phyloP scores from a whole-genome alignment of 163 green algal genomes.

The Prototheca stagnorum region DNA sequence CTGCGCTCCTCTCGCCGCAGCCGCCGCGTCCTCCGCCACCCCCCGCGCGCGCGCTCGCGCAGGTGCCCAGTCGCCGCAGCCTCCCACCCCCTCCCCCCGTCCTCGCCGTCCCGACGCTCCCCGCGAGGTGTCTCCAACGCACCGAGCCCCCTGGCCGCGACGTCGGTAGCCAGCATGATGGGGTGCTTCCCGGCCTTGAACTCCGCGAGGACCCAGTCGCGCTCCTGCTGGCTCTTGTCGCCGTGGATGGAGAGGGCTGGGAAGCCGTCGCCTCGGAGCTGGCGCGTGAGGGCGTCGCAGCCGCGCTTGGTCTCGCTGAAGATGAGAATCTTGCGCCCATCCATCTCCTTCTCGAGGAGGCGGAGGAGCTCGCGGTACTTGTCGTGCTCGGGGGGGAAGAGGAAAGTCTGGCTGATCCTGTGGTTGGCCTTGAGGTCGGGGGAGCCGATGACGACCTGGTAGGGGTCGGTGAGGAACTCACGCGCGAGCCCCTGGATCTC shows the following conservation, averaged over 20 bases:
- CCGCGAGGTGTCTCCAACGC: too few species aligned
- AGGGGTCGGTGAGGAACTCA: conserved; percentile 37
- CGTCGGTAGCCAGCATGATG: conserved; percentile 91
- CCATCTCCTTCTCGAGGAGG: conserved; percentile 73
- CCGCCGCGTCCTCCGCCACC: too few species aligned
- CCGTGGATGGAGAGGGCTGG: conserved; percentile 83
- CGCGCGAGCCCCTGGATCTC: conserved; percentile 58
- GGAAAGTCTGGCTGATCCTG: conserved; percentile 75
- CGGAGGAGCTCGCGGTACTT: conserved; percentile 63
- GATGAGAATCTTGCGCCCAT: conserved; percentile 59
- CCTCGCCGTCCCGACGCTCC: too few species aligned
- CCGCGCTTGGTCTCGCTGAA: conserved; percentile 77
- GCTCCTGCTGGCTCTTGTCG: conserved; percentile 91
- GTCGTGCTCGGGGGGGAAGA: conserved; percentile 56
- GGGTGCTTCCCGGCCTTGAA: conserved; percentile 62
- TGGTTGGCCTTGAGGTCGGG: conserved; percentile 74
- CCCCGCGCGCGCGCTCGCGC: too few species aligned
- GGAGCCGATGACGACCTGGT: conserved; percentile 75
- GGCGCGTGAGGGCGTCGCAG: conserved; percentile 69
- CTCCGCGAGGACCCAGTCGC: conserved; percentile 85
- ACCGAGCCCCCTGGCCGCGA: conserved; percentile 81
- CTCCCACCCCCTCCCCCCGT: too few species aligned
- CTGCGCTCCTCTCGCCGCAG: too few species aligned
- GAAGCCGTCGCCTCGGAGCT: conserved; percentile 74
- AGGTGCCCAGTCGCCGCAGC: too few species aligned